Evolutionary conservation across 139 green algal genomes (phyloP).

Genomic region (Ulvella scutata): DNA sequence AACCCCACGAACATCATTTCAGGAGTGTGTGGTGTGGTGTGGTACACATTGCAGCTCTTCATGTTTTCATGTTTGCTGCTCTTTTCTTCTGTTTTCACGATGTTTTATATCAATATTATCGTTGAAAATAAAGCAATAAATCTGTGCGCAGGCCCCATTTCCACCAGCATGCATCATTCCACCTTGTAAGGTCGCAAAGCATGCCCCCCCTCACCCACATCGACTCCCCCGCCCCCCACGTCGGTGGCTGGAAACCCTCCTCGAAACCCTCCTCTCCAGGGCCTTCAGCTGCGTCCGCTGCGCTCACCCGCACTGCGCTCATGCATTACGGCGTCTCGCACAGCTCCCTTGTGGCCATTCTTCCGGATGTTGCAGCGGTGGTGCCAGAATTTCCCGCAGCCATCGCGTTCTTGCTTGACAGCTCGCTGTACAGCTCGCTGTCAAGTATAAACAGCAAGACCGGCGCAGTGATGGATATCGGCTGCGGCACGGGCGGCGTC

Average conservation of each 20-base stretch:
- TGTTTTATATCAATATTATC: no score
- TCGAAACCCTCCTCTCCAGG: not conserved
- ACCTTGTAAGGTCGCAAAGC: not conserved
- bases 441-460: not conserved
- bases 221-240: constrained; percentile 6
- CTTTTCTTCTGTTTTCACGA: no score
- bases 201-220: not conserved
- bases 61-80: no score
- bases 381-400: not conserved
- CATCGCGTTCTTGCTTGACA: not conserved
- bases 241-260: not conserved
- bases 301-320: not conserved
- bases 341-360: not conserved
- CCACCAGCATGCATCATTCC: constrained; percentile 4
- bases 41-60: no score
- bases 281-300: not conserved
- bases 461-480: constrained; percentile 5
- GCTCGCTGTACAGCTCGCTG: not conserved
- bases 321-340: not conserved
- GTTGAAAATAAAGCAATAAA: no score
- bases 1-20: no score
- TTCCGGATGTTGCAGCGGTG: not conserved
- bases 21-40: no score
- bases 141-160: not conserved
- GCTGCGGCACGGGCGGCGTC: constrained; percentile 5